Evolutionary conservation across 2,329 filamentous ascomycete genomes (phyloP).

Genomic region (Phialemoniopsis sp.): DNA sequence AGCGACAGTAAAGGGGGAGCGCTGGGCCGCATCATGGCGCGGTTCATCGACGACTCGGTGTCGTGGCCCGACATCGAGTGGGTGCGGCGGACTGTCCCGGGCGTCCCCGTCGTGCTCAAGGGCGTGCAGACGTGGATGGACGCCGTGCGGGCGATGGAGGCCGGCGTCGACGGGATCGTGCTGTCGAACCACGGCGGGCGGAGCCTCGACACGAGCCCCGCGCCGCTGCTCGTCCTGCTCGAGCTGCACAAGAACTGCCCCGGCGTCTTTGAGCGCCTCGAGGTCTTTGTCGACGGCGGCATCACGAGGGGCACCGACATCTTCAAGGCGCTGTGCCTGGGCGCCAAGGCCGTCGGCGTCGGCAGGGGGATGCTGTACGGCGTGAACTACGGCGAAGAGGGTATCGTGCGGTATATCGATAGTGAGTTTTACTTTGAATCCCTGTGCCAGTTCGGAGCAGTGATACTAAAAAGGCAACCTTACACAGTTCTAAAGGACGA

Average conservation of each 20-base stretch:
- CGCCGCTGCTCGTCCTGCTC: constrained; percentile 54
- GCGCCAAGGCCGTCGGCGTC: constrained; percentile 59
- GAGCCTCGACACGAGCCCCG: constrained; percentile 42
- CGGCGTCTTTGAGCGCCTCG: constrained; percentile 53
- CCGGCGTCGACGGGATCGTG: constrained; percentile 63
- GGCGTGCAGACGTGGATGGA: constrained; percentile 66
- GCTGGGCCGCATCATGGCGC: constrained; percentile 49
- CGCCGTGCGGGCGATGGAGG: constrained; percentile 53
- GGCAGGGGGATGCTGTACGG: constrained; percentile 58
- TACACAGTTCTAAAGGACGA: constrained; percentile 53
- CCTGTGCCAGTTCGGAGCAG: no score
- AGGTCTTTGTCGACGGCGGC: constrained; percentile 63
- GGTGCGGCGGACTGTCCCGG: constrained; percentile 52
- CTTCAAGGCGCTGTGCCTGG: constrained; percentile 62
- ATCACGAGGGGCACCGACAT: constrained; percentile 63
- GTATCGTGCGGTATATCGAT: constrained; percentile 47
- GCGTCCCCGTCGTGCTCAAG: constrained; percentile 59
- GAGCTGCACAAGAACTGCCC: constrained; percentile 61
- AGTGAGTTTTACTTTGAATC: constrained; percentile 37
- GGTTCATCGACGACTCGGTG: constrained; percentile 52
- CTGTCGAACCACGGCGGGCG: constrained; percentile 69
- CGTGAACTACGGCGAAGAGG: constrained; percentile 56
- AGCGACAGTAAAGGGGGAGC: constrained; percentile 52
- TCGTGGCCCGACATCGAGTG: constrained; percentile 63
- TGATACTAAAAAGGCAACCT: no score